Conservation (phyloP, 345 rosid species). For the Melaleuca alternifolia region DNA sequence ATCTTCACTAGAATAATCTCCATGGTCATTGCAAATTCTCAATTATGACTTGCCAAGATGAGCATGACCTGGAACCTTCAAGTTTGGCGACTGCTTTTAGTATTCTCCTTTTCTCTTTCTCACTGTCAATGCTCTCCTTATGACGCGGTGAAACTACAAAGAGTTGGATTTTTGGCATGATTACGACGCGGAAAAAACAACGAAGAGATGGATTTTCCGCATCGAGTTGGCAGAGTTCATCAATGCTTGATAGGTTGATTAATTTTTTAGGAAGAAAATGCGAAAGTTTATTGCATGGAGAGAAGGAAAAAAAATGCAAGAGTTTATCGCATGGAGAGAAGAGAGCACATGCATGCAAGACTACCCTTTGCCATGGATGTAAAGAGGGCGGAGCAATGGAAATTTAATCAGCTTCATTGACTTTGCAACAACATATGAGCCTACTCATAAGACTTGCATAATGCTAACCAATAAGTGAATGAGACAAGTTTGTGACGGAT, state of each 20-base stretch:
- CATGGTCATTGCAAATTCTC: background rate
- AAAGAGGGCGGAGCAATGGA: background rate
- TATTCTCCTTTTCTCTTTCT: background rate
- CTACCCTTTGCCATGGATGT: background rate
- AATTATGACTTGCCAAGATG: background rate
- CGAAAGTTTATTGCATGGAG: background rate
- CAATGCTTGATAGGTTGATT: background rate
- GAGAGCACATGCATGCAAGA: background rate
- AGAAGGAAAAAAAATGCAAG: background rate
- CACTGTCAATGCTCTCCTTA: background rate
- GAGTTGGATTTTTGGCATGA: background rate
- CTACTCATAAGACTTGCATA: background rate
- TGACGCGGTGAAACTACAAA: background rate
- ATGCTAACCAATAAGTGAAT: background rate
- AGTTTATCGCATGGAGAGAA: background rate
- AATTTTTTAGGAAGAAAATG: background rate
- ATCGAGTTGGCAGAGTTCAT: background rate
- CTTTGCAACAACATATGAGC: background rate
- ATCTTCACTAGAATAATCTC: background rate
- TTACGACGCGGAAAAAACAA: no score
- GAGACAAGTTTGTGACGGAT: background rate
- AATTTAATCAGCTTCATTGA: background rate
- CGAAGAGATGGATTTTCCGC: background rate
- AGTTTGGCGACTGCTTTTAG: conserved; percentile 4
- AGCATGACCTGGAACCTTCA: background rate